phyloP scores from a whole-genome alignment of 1,139 yeast genomes.

The Pneumocystis canis region DNA sequence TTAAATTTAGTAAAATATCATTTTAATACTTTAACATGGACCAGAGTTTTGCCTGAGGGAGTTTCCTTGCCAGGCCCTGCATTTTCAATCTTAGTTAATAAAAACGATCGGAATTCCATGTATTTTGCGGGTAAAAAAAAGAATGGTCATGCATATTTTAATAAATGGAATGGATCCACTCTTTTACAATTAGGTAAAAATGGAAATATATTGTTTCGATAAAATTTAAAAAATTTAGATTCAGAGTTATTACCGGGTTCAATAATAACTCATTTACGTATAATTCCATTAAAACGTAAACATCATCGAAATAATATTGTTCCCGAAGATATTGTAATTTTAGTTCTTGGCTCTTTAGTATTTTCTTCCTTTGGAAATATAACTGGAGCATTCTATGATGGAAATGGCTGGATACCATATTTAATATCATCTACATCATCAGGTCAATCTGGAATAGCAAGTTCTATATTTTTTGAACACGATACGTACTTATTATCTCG shows the following conservation, averaged over 20 bases:
- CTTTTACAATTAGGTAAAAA: conserved; percentile 16
- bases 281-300: conserved; percentile 22
- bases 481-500: conserved; percentile 17
- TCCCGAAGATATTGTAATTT: conserved; percentile 34
- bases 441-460: conserved; percentile 17
- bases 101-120: conserved; percentile 35
- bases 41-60: conserved; percentile 18
- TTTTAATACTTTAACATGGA: conserved; percentile 28
- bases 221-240: conserved; percentile 15
- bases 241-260: conserved; percentile 25
- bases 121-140: conserved; percentile 38
- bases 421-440: conserved; percentile 28
- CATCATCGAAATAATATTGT: conserved; percentile 28
- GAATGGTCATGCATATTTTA: conserved; percentile 21
- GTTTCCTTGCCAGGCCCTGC: conserved; percentile 30
- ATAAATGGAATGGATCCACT: conserved; percentile 23
- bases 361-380: conserved; percentile 42
- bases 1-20: conserved; percentile 39
- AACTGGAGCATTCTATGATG: conserved; percentile 58
- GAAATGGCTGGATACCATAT: conserved; percentile 59
- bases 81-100: conserved; percentile 37
- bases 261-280: conserved; percentile 23
- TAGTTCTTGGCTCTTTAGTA: conserved; percentile 49
- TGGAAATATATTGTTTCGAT: background rate
- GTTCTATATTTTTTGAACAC: background rate